Evolutionary conservation across 2,329 filamentous ascomycete genomes (phyloP), one percentile per base, ranked within the genome.

Genomic region (Pestalotiopsis sp.): DNA sequence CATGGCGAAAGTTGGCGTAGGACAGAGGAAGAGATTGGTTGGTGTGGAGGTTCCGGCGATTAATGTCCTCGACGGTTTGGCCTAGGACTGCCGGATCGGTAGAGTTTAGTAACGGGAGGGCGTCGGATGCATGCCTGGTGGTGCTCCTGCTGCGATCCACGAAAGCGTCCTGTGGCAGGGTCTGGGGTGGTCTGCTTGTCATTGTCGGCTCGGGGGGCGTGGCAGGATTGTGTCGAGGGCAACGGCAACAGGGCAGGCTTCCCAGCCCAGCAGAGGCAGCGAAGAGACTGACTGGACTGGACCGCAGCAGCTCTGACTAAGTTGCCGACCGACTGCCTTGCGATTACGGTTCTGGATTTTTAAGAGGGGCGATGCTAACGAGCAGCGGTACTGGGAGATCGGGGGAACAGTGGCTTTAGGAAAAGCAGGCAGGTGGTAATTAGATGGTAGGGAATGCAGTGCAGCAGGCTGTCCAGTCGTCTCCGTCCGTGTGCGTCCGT

Each of bases 111-210:
- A 68, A 49, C 59, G 69, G 57, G 36, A 70, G 62, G 63, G 67
- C 58, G 25, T 68, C 67, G 31, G 25, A 68, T 65, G 66, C 70
- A 69, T 41, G 72, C 69, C 58, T 69, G 70, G 13, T 69, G 69
- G 13, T 71, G 69, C 69, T 64, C 68, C 52, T 60, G 66, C 65
- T 72, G 66, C 71, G 72, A 61, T 72, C 70, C 69, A 72, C 70
- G 70, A 75, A 73, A 69, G 73, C 67, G 66, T 73, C 72, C 62
- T 74, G 73, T 68, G 74, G 70, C 60, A 75, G 72, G 63, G 72
- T 67, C 60, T 72, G 72, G 68, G 75, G 70, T 65, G 73, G 74
- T 65, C 70, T 73, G 57, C 70, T 64, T 66, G 75, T 77, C 76
- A 78, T 78, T 69, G 73, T 78, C 72, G 61, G 65, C 36, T 57